A percentile compares a stretch with the other conserved stretches of the same genome.
Conservation (phyloP, 306 rosid genomes). For the Castanospermum australe region DNA sequence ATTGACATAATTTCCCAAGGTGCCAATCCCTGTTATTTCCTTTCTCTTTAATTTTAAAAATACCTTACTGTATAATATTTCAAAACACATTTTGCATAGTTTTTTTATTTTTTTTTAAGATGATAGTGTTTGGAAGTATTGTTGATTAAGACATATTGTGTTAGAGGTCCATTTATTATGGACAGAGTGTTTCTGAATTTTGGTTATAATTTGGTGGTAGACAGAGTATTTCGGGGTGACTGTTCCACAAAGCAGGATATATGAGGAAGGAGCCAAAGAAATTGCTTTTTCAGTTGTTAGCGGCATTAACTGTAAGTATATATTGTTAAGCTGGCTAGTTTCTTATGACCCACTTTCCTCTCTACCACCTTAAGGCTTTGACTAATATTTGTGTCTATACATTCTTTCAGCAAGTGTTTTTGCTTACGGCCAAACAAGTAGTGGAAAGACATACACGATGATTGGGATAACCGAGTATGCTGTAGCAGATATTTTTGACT, state of each 20-base stretch:
- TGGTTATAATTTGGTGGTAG: slow-evolving; percentile 45
- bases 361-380: neutral
- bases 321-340: neutral
- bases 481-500: slow-evolving; percentile 81
- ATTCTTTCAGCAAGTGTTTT: slow-evolving; percentile 77
- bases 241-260: slow-evolving; percentile 75
- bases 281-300: slow-evolving; percentile 82
- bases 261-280: slow-evolving; percentile 78
- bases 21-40: neutral
- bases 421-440: slow-evolving; percentile 96
- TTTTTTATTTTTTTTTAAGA: neutral
- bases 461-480: slow-evolving; percentile 81
- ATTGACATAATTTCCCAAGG: neutral
- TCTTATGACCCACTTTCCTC: slow-evolving; percentile 14
- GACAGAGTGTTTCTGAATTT: slow-evolving; percentile 10
- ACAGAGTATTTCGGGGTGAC: slow-evolving; percentile 84
- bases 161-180: neutral
- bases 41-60: neutral
- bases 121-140: neutral
- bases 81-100: neutral
- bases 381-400: slow-evolving; percentile 16
- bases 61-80: neutral
- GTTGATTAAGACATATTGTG: neutral
- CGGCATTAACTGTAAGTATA: slow-evolving; percentile 86
- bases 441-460: slow-evolving; percentile 96